Percentiles rank a stretch among this genome's conserved stretches.
Evolutionary conservation across 495 filamentous ascomycete genomes (phyloP).

Genomic region (Antarctomyces pellizariae): DNA sequence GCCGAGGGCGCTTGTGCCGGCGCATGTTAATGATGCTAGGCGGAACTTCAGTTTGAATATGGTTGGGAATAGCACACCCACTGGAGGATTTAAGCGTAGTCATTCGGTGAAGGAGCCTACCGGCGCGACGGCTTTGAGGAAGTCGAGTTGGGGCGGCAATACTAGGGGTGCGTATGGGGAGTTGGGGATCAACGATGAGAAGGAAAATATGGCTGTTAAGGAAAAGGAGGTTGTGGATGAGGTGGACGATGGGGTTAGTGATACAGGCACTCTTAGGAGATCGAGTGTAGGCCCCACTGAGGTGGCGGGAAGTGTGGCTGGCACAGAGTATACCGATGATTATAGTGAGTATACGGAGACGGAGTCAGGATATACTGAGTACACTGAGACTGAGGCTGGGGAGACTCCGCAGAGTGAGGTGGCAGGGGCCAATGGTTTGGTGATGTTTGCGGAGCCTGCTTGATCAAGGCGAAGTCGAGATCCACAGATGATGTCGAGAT

Average conservation of each 20-base stretch:
- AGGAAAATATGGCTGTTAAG: constrained; percentile 22
- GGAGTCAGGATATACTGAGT: too few relatives aligned
- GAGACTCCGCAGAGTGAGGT: too few relatives aligned
- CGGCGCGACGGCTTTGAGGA: constrained; percentile 37
- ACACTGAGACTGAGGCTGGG: too few relatives aligned
- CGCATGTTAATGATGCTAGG: constrained; percentile 30
- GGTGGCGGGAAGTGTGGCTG: constrained; percentile 4
- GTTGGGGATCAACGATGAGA: too few relatives aligned
- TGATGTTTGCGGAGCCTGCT: too few relatives aligned
- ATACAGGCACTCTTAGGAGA: constrained; percentile 7
- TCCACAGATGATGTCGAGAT: too few relatives aligned
- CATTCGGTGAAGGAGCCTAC: constrained; percentile 40
- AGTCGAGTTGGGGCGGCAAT: constrained; percentile 48
- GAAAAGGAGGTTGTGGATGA: constrained; percentile 14
- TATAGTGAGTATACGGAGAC: constrained; percentile 10
- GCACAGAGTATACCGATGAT: constrained; percentile 4
- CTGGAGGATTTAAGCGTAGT: constrained; percentile 33
- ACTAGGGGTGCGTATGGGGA: constrained; percentile 22
- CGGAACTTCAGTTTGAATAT: constrained; percentile 77
- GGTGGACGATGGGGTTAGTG: constrained; percentile 11
- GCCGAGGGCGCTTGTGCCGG: constrained; percentile 18
- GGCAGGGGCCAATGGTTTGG: too few relatives aligned
- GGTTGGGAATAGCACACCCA: constrained; percentile 50
- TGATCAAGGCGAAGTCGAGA: too few relatives aligned
- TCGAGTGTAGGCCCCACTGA: constrained; percentile 11